phyloP scores from a whole-genome alignment of 106 monocot genomes.

The Apostasia ramifera region DNA sequence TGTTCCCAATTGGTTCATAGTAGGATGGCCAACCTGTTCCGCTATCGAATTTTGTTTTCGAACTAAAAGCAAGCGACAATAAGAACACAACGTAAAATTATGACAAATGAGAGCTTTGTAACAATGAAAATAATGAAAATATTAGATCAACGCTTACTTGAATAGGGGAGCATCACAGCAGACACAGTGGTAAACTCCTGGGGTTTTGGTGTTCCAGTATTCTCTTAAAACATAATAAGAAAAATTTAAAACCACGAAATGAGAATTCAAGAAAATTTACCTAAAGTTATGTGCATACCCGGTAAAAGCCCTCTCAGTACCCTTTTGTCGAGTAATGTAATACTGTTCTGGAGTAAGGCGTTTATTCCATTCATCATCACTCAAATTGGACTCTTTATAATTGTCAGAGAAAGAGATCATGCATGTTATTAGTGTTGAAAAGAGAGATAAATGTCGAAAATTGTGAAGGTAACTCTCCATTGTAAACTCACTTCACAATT shows the following conservation, averaged over 20 bases:
- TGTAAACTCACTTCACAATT: too few species aligned
- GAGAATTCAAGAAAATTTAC: neutral
- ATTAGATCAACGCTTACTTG: constrained; percentile 41
- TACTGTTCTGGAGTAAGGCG: constrained; percentile 66
- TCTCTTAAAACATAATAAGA: constrained; percentile 37
- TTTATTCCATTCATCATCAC: constrained; percentile 77
- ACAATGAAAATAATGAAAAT: too few species aligned
- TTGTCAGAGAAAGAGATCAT: neutral
- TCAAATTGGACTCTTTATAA: constrained; percentile 26
- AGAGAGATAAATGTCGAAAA: neutral
- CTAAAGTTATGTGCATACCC: constrained; percentile 43
- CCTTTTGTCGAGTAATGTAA: constrained; percentile 75
- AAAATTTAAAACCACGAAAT: neutral
- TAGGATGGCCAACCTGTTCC: constrained; percentile 98
- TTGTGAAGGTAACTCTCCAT: neutral
- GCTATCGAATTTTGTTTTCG: constrained; percentile 80
- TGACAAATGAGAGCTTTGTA: too few species aligned
- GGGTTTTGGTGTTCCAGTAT: constrained; percentile 85
- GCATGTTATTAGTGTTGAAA: neutral
- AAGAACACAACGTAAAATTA: neutral
- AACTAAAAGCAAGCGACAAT: constrained; percentile 27
- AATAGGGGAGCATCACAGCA: constrained; percentile 89
- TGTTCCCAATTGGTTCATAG: constrained; percentile 56
- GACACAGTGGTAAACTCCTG: constrained; percentile 82
- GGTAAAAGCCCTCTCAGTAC: constrained; percentile 94